Conservation (phyloP, 192 early-diverging fungal species). For the Backusella tuberculispora region DNA sequence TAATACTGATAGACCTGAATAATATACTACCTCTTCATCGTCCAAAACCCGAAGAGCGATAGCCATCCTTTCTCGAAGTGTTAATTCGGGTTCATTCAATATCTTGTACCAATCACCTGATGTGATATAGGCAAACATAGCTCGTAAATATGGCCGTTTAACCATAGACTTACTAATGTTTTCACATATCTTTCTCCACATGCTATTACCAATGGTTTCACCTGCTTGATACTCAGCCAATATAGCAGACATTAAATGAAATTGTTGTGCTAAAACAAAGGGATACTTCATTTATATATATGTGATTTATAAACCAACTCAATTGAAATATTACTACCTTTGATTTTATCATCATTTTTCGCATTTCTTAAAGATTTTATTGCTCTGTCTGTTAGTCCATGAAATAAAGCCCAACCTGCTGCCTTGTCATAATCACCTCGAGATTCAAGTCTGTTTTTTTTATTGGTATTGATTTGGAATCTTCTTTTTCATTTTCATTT, state of each 20-base stretch:
- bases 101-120: slow-evolving; percentile 82
- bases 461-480: background rate
- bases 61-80: slow-evolving; percentile 79
- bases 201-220: slow-evolving; percentile 30
- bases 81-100: slow-evolving; percentile 67
- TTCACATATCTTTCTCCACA: slow-evolving; percentile 68
- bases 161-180: slow-evolving; percentile 59
- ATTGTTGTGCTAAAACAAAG: slow-evolving; percentile 61
- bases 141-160: slow-evolving; percentile 75
- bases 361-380: slow-evolving; percentile 64
- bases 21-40: slow-evolving; percentile 69
- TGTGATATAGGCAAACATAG: slow-evolving; percentile 88
- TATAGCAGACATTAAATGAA: slow-evolving; percentile 83
- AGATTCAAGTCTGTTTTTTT: slow-evolving; percentile 62
- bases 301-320: slow-evolving; percentile 11
- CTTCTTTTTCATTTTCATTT: slow-evolving; percentile 8
- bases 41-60: slow-evolving; percentile 86
- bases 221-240: slow-evolving; percentile 61
- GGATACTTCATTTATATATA: background rate
- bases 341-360: slow-evolving; percentile 39
- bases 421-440: slow-evolving; percentile 79
- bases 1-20: background rate
- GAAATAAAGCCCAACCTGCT: slow-evolving; percentile 88
- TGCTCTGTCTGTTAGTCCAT: slow-evolving; percentile 74
- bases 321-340: slow-evolving; percentile 38